Base-by-base conservation (phyloP, 768 basidiomycete species). In the Termitomyces sp. region DNA sequence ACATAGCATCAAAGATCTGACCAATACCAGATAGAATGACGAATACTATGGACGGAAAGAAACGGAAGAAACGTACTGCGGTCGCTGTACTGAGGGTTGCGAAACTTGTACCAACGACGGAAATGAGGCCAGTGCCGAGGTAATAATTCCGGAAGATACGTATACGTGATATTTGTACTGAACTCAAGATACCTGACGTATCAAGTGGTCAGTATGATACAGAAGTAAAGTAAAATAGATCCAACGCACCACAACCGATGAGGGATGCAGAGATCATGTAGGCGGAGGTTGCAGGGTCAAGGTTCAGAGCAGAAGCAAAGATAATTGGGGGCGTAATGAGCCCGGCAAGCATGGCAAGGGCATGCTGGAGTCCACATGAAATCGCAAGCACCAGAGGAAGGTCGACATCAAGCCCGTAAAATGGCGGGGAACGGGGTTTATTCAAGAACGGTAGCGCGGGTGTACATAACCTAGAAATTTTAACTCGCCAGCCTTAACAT, bases 241-340 rank as follows among this genome's bases (percentile, higher is more conserved):
- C n/a, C 32, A 3, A 36, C 85, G 29, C 59, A 87, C 88, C 88
- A 67, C 86, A 89, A n/a, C 86, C 84, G 66, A 92, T 92, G 55
- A 94, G 77, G 2, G 87, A 88, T 0, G 92, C 86, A 8, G 90
- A 92, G 65, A 94, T 84, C 86, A 93, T 84, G 68, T 93, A 94
- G 0, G 88, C 77, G 11, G 86, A 86, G 2, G 81, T 85, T 32
- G 72, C 72, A 2, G 79, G 67, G 53, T 89, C 85, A 20, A 92
- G 74, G 60, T 74, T 84, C 42, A 93, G 73, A 4, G 84, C 71
- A 56, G 81, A 83, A 1, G 89, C 84, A 66, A 93, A 87, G 61
- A 92, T 89, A 66, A 92, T 92, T 0, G 92, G 91, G 0, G 91
- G 92, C 0, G 89, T 90, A 66, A 93, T 91, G 47, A 92, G 77